Evolutionary conservation across 805 yeast species (phyloP).

Genomic region (Myxozyma udenii): DNA sequence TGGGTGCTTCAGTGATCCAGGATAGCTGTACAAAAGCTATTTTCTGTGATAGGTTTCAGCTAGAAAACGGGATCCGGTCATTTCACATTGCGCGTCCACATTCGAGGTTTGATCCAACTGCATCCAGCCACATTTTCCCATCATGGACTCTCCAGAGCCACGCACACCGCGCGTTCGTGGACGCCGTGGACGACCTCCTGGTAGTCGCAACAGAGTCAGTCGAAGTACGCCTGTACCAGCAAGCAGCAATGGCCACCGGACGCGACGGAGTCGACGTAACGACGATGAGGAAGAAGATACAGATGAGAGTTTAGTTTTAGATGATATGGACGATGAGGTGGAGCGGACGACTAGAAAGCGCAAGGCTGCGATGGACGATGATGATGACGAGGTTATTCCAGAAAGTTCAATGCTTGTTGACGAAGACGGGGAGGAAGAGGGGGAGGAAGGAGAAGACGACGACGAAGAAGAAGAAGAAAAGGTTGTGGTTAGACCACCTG

Average conservation of each 20-base stretch:
- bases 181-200: slow-evolving; percentile 41
- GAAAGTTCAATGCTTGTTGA: slow-evolving; percentile 2
- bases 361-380: slow-evolving; percentile 4
- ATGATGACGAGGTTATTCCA: slow-evolving; percentile 18
- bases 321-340: slow-evolving; percentile 11
- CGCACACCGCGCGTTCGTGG: slow-evolving; percentile 28
- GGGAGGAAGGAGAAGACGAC: slow-evolving; percentile 13
- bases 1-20: too few relatives aligned
- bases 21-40: too few relatives aligned
- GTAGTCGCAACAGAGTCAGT: slow-evolving; percentile 33
- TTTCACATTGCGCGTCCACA: too few relatives aligned
- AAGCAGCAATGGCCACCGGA: slow-evolving; percentile 9
- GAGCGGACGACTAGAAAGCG: slow-evolving; percentile 2
- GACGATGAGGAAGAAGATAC: slow-evolving; percentile 13
- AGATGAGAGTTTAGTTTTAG: too few relatives aligned
- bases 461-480: slow-evolving; percentile 10
- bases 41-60: too few relatives aligned
- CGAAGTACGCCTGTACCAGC: slow-evolving; percentile 16
- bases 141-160: slow-evolving; percentile 13
- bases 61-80: too few relatives aligned
- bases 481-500: not conserved
- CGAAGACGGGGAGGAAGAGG: slow-evolving; percentile 22
- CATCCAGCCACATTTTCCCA: too few relatives aligned
- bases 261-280: slow-evolving; percentile 24
- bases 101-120: too few relatives aligned